Evolutionary conservation across 1,139 yeast species (phyloP).

Genomic region (Blastobotrys capitulatus): DNA sequence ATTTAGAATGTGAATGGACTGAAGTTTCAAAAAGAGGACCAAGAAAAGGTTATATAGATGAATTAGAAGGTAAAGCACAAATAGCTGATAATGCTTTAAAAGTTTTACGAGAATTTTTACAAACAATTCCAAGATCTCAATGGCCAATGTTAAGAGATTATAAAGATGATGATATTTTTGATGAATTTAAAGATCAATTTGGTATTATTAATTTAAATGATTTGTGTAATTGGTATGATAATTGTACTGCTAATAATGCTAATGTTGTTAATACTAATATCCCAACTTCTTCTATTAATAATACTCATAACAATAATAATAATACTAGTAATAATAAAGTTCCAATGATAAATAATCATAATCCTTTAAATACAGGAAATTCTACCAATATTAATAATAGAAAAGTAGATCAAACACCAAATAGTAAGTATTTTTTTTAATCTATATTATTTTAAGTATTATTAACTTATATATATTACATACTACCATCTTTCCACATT

Average conservation of each 20-base stretch:
- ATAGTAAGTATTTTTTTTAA: constrained; percentile 12
- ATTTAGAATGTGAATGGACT: constrained; percentile 13
- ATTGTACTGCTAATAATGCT: background rate
- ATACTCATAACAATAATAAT: background rate
- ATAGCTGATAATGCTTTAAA: constrained; percentile 5
- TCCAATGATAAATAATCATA: background rate
- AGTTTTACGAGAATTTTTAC: constrained; percentile 8
- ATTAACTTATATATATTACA: background rate
- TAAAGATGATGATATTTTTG: background rate
- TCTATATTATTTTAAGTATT: background rate
- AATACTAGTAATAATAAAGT: too few species aligned
- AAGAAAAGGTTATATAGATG: constrained; percentile 14
- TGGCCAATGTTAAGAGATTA: constrained; percentile 13
- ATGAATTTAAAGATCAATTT: background rate
- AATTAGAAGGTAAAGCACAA: constrained; percentile 12
- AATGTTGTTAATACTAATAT: background rate
- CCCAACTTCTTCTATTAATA: background rate
- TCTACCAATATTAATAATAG: background rate
- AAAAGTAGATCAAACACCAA: background rate
- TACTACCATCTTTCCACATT: constrained; percentile 7
- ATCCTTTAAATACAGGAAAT: too few species aligned
- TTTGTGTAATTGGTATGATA: background rate
- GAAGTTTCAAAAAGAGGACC: constrained; percentile 14
- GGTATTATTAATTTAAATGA: constrained; percentile 3
- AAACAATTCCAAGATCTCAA: constrained; percentile 6